These are phyloP conservation scores for Corchorus capsularis DNA, from an alignment of 345 rosid species.

Conservation along the genomic window DNA sequence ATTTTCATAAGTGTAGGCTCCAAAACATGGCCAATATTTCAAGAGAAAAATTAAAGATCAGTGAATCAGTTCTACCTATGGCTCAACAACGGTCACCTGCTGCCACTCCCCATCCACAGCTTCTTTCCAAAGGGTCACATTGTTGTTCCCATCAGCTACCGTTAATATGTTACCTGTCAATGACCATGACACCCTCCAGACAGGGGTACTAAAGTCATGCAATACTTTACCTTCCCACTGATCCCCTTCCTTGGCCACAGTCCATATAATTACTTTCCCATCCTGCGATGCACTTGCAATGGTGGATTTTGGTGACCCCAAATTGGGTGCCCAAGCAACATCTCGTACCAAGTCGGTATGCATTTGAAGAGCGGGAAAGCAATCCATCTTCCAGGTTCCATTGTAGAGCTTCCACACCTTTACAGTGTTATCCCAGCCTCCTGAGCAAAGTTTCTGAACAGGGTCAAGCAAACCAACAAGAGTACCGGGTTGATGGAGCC, in stretches of 20 bases:
- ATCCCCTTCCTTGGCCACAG: no score
- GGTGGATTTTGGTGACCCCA: slow-evolving; percentile 19
- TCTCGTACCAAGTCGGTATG: slow-evolving; percentile 18
- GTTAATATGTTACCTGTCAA: slow-evolving; percentile 8
- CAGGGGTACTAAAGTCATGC: slow-evolving; percentile 5
- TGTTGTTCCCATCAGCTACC: slow-evolving; percentile 16
- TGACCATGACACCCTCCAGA: slow-evolving; percentile 18
- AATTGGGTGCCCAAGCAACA: slow-evolving; percentile 20
- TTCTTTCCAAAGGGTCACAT: background rate
- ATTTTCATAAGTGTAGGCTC: background rate
- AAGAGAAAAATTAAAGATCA: background rate
- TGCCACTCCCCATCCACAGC: slow-evolving; percentile 18
- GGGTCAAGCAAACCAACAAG: slow-evolving; percentile 20
- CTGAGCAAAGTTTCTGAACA: slow-evolving; percentile 19
- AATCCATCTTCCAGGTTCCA: slow-evolving; percentile 10
- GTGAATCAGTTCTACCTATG: background rate
- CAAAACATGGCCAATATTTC: slow-evolving; percentile 12
- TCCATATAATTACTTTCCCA: no score
- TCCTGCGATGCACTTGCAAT: background rate
- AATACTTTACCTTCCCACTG: background rate
- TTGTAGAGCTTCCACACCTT: slow-evolving; percentile 12
- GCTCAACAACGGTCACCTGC: slow-evolving; percentile 1
- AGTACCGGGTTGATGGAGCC: slow-evolving; percentile 19
- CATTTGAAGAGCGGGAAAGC: slow-evolving; percentile 22
- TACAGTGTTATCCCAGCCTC: slow-evolving; percentile 16